Conservation (phyloP, 371 early-diverging fungal genomes). For the Mortierella sp. region DNA sequence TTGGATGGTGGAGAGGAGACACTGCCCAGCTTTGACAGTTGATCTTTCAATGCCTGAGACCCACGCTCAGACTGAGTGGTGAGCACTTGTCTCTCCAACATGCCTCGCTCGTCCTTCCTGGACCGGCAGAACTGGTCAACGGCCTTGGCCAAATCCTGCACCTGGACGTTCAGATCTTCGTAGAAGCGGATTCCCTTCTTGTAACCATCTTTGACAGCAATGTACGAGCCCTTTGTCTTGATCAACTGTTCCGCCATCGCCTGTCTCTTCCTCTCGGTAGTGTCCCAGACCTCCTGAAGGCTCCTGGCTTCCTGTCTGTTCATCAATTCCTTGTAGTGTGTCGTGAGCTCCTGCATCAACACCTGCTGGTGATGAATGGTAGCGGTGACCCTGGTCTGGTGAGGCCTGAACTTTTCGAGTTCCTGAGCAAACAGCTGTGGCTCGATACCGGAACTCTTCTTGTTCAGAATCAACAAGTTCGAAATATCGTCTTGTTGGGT, state of each 20-base stretch:
- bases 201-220: slow-evolving; percentile 75
- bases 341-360: slow-evolving; percentile 80
- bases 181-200: slow-evolving; percentile 87
- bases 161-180: slow-evolving; percentile 73
- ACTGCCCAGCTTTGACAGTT: slow-evolving; percentile 69
- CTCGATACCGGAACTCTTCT: slow-evolving; percentile 79
- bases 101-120: slow-evolving; percentile 77
- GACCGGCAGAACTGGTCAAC: slow-evolving; percentile 76
- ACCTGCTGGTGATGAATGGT: slow-evolving; percentile 84
- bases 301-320: slow-evolving; percentile 78
- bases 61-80: slow-evolving; percentile 74
- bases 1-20: slow-evolving; percentile 52
- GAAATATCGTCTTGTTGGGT: slow-evolving; percentile 93
- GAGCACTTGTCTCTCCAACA: slow-evolving; percentile 71
- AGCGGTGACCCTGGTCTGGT: slow-evolving; percentile 79
- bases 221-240: slow-evolving; percentile 70
- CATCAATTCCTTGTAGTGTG: slow-evolving; percentile 82
- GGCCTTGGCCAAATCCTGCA: slow-evolving; percentile 71
- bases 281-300: slow-evolving; percentile 77
- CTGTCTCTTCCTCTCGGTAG: slow-evolving; percentile 72
- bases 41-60: slow-evolving; percentile 79
- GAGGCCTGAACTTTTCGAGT: slow-evolving; percentile 89
- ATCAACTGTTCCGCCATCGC: slow-evolving; percentile 69
- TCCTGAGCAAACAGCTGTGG: slow-evolving; percentile 90
- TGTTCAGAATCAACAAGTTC: slow-evolving; percentile 84